Evolutionary conservation across 352 stramenopile genomes (phyloP).

Genomic region (Halophytophthora batemanensis): DNA sequence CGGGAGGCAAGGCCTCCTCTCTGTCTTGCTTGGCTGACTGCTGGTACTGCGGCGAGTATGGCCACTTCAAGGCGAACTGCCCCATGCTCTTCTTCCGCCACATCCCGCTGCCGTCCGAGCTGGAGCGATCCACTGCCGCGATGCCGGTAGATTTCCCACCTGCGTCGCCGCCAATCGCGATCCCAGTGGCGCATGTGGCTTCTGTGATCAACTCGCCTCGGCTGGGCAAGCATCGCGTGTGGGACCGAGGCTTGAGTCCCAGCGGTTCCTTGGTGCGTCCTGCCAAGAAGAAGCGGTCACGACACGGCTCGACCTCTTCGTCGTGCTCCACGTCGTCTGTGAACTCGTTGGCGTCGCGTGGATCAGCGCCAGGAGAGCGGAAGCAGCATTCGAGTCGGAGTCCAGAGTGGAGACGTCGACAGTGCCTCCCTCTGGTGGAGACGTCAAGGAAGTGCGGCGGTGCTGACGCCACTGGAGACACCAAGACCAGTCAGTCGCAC

Average conservation of each 20-base stretch:
- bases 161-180: constrained; percentile 17
- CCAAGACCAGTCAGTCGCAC: constrained; percentile 16
- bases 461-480: constrained; percentile 5
- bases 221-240: constrained; percentile 21
- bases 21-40: constrained; percentile 44
- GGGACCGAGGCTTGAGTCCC: constrained; percentile 32
- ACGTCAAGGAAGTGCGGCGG: constrained; percentile 24
- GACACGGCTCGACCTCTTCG: constrained; percentile 40
- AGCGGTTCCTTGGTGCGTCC: constrained; percentile 27
- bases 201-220: constrained; percentile 15
- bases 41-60: constrained; percentile 76
- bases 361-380: constrained; percentile 28
- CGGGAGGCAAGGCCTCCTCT: constrained; percentile 5
- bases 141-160: constrained; percentile 6
- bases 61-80: constrained; percentile 73
- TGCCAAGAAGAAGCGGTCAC: constrained; percentile 61
- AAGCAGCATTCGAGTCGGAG: constrained; percentile 29
- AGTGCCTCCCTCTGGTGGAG: constrained; percentile 24
- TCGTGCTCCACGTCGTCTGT: constrained; percentile 13
- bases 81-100: constrained; percentile 61
- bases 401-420: constrained; percentile 28
- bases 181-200: constrained; percentile 10
- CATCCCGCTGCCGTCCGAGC: constrained; percentile 32
- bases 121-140: neutral
- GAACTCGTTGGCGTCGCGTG: constrained; percentile 23